Conservation (phyloP, 345 rosid genomes). For the Brassica cretica region DNA sequence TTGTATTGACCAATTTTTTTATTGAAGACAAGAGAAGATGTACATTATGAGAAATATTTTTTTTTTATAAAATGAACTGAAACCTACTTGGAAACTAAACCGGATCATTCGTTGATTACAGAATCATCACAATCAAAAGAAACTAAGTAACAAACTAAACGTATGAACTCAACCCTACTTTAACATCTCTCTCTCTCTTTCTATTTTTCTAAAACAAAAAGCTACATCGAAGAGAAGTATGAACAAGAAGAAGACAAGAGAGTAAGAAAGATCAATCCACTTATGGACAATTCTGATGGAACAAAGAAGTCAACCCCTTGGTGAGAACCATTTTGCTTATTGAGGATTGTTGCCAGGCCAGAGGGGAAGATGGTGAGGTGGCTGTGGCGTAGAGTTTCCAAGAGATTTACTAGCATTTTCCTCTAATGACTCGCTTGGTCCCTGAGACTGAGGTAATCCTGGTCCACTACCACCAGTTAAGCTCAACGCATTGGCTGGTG, state of each 20-base stretch:
- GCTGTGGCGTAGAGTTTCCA: constrained; percentile 31
- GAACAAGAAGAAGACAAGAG: constrained; percentile 5
- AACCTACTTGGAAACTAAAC: background rate
- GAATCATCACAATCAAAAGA: background rate
- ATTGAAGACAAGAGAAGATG: background rate
- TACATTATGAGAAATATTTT: background rate
- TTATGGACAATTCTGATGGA: constrained; percentile 13
- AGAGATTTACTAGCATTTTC: constrained; percentile 52
- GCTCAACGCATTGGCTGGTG: constrained; percentile 56
- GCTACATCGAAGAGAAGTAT: constrained; percentile 20
- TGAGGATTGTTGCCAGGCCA: constrained; percentile 35
- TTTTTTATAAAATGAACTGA: background rate
- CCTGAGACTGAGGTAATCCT: constrained; percentile 71
- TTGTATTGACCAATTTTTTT: background rate
- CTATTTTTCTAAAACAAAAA: constrained; percentile 32
- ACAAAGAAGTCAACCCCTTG: constrained; percentile 28
- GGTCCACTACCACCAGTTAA: constrained; percentile 50
- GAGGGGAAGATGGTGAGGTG: constrained; percentile 20
- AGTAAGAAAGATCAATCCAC: constrained; percentile 37
- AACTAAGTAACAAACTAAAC: background rate
- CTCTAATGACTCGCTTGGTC: constrained; percentile 79
- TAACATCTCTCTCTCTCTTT: background rate
- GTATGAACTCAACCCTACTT: background rate
- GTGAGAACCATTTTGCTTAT: constrained; percentile 13
- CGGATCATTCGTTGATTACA: background rate